Percentiles rank a stretch among this genome's conserved stretches.
Conservation (phyloP, 306 rosid genomes). For the Inga laurina region DNA sequence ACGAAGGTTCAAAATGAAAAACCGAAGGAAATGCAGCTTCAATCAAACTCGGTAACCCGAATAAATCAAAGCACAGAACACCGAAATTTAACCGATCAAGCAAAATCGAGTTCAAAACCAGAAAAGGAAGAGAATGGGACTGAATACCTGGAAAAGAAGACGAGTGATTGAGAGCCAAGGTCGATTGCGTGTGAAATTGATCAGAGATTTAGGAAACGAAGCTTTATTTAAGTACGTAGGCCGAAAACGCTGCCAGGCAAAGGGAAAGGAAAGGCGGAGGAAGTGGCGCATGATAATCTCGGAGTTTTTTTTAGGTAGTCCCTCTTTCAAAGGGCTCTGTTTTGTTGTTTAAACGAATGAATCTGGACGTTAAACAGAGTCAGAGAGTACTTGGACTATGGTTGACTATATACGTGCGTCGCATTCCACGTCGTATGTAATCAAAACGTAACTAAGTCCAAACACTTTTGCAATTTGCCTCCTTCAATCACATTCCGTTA, state of each 20-base stretch:
- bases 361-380: neutral
- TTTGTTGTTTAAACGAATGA: neutral
- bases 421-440: neutral
- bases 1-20: neutral
- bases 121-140: neutral
- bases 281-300: neutral
- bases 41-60: neutral
- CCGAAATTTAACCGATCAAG: neutral
- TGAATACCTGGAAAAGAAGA: neutral
- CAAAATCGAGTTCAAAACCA: neutral
- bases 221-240: neutral
- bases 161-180: neutral
- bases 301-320: neutral
- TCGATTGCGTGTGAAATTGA: neutral
- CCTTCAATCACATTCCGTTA: neutral
- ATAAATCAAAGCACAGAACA: neutral
- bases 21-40: slow-evolving; percentile 10
- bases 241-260: neutral
- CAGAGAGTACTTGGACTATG: too few species aligned
- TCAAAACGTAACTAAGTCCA: neutral
- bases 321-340: neutral
- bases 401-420: neutral
- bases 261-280: neutral
- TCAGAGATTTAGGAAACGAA: neutral
- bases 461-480: neutral